Conservation (phyloP, 257 asterid species). For the Nicotiana tomentosiformis region DNA sequence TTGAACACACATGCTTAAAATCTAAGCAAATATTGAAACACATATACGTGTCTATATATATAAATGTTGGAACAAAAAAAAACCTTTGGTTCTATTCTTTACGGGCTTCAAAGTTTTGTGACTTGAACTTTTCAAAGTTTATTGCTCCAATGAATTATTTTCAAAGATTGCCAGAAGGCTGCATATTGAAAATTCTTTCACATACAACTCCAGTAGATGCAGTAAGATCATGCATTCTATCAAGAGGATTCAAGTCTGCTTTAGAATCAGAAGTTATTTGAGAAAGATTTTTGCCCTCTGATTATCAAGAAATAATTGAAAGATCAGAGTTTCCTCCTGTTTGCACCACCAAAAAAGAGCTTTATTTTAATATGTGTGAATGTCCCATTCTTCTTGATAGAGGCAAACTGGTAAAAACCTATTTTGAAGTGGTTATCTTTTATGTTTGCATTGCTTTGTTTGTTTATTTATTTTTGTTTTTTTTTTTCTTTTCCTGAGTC, state of each 20-base stretch:
- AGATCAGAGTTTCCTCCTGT: conserved; percentile 12
- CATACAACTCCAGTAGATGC: conserved; percentile 29
- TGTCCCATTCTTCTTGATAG: conserved; percentile 21
- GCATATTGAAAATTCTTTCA: conserved; percentile 31
- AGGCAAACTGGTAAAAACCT: conserved; percentile 20
- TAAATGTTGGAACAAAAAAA: no score
- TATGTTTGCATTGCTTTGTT: no score
- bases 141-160: background rate
- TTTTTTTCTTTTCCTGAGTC: no score
- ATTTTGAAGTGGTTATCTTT: background rate
- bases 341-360: conserved; percentile 27
- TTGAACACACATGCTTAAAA: no score
- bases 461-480: no score
- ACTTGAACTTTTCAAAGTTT: background rate
- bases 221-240: conserved; percentile 21
- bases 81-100: no score
- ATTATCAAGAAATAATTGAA: conserved; percentile 15
- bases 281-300: conserved; percentile 27
- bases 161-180: conserved; percentile 22
- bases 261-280: conserved; percentile 28
- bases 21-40: no score
- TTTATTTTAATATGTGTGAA: conserved; percentile 21
- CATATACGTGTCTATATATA: no score
- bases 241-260: conserved; percentile 18
- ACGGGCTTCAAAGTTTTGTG: no score